Evolutionary conservation across 2,329 filamentous ascomycete genomes (phyloP).

Genomic region (Alternaria sp.): DNA sequence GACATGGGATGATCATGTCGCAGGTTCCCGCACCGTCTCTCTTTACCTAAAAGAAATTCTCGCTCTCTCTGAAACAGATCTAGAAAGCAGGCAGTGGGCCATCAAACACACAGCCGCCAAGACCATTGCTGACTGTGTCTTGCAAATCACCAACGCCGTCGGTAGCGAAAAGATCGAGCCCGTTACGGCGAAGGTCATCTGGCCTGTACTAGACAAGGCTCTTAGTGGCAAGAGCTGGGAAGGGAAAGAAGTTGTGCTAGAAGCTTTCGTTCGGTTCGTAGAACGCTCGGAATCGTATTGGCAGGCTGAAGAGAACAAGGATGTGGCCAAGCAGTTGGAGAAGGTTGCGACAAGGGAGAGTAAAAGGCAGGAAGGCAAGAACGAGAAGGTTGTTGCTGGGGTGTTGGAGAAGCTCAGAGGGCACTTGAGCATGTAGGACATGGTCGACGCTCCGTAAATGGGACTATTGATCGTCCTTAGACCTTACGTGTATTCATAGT

Average conservation of each 20-base stretch:
- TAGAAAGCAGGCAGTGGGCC: slow-evolving; percentile 85
- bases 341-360: slow-evolving; percentile 81
- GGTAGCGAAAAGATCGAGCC: slow-evolving; percentile 64
- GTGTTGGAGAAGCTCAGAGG: slow-evolving; percentile 24
- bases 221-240: slow-evolving; percentile 89
- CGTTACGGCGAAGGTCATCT: slow-evolving; percentile 68
- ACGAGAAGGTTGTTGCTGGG: slow-evolving; percentile 52
- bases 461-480: not conserved
- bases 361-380: slow-evolving; percentile 86
- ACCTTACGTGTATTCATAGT: not conserved
- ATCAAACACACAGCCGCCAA: slow-evolving; percentile 88
- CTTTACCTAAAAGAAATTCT: slow-evolving; percentile 87
- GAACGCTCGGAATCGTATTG: slow-evolving; percentile 66
- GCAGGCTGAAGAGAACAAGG: slow-evolving; percentile 63
- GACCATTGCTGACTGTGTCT: slow-evolving; percentile 75
- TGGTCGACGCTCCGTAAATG: not conserved
- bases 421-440: slow-evolving; percentile 9
- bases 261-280: slow-evolving; percentile 79
- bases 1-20: slow-evolving; percentile 90
- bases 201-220: slow-evolving; percentile 83
- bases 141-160: slow-evolving; percentile 66
- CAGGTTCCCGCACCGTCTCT: slow-evolving; percentile 78
- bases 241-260: slow-evolving; percentile 85
- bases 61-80: slow-evolving; percentile 67
- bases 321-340: slow-evolving; percentile 65